phyloP scores from a whole-genome alignment of 805 yeast species.

The Debaryomyces maramus region DNA sequence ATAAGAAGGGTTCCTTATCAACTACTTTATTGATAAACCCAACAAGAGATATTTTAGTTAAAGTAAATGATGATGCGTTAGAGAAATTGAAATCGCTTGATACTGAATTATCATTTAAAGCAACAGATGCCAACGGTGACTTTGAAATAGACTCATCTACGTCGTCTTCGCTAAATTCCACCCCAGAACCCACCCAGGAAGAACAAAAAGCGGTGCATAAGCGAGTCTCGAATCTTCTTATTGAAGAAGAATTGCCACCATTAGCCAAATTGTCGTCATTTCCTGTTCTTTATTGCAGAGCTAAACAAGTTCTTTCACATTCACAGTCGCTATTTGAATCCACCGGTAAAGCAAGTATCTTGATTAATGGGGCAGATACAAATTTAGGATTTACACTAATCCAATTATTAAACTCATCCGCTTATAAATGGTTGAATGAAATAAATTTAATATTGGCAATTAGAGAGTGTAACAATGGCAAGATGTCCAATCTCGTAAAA shows the following conservation, averaged over 20 bases:
- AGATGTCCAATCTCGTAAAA: slow-evolving; percentile 21
- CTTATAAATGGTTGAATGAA: slow-evolving; percentile 21
- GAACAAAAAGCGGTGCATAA: background rate
- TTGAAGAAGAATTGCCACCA: slow-evolving; percentile 22
- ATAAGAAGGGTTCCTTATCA: slow-evolving; percentile 57
- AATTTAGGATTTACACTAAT: slow-evolving; percentile 35
- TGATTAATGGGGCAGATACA: slow-evolving; percentile 47
- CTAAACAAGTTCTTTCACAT: slow-evolving; percentile 34
- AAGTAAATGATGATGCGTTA: slow-evolving; percentile 24
- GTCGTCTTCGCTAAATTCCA: slow-evolving; percentile 1
- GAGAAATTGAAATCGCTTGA: slow-evolving; percentile 22
- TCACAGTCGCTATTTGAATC: slow-evolving; percentile 15
- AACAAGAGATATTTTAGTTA: slow-evolving; percentile 39
- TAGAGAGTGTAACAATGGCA: slow-evolving; percentile 18
- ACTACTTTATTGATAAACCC: slow-evolving; percentile 59
- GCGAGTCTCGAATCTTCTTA: slow-evolving; percentile 5
- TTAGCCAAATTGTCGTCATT: slow-evolving; percentile 34
- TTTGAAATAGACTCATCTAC: slow-evolving; percentile 16
- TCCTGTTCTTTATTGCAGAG: slow-evolving; percentile 37
- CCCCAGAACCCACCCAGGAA: background rate
- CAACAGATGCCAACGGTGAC: slow-evolving; percentile 7
- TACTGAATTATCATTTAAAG: slow-evolving; percentile 19
- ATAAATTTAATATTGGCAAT: slow-evolving; percentile 34
- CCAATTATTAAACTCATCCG: slow-evolving; percentile 32
- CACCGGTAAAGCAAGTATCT: slow-evolving; percentile 24